Conservation (phyloP, 2,329 filamentous ascomycete genomes). For the Ceratocystiopsis minuta region DNA sequence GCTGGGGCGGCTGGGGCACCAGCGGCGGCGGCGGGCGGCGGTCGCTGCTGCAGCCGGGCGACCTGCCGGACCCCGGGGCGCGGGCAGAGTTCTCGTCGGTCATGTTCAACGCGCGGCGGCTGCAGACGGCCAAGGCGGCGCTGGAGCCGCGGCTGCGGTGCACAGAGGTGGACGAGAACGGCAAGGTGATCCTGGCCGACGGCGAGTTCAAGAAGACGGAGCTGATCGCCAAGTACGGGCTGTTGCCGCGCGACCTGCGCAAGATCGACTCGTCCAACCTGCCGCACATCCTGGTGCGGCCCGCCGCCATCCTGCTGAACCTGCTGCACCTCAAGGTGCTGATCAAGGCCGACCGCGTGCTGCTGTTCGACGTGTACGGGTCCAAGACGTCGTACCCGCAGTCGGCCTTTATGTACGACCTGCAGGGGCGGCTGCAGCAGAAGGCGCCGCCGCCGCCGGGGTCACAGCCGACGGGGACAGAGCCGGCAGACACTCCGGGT, state of each 20-base stretch:
- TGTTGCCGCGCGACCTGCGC: constrained; percentile 82
- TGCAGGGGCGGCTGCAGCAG: constrained; percentile 81
- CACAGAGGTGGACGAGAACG: constrained; percentile 85
- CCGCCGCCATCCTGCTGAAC: constrained; percentile 85
- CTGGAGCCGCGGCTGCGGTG: constrained; percentile 77
- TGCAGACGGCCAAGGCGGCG: constrained; percentile 55
- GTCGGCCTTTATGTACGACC: constrained; percentile 92
- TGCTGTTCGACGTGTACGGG: constrained; percentile 92
- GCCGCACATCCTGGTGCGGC: constrained; percentile 85
- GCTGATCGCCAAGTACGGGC: constrained; percentile 88
- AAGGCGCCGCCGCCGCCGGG: constrained; percentile 27
- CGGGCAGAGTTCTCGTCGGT: constrained; percentile 9
- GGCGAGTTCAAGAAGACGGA: constrained; percentile 97
- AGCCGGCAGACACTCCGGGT: too few relatives aligned
- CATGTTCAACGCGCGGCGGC: constrained; percentile 35
- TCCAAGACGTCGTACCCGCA: constrained; percentile 89
- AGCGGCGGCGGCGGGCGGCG: not conserved
- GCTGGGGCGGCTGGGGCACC: not conserved
- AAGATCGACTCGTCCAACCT: constrained; percentile 96
- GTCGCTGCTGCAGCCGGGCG: constrained; percentile 32
- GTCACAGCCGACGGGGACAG: too few relatives aligned
- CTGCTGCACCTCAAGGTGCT: constrained; percentile 89
- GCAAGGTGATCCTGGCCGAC: constrained; percentile 80
- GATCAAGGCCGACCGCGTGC: constrained; percentile 79
- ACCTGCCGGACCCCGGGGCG: constrained; percentile 32